Evolutionary conservation across 192 early-diverging fungal species (phyloP).

Genomic region (Backusella liffmaniae): DNA sequence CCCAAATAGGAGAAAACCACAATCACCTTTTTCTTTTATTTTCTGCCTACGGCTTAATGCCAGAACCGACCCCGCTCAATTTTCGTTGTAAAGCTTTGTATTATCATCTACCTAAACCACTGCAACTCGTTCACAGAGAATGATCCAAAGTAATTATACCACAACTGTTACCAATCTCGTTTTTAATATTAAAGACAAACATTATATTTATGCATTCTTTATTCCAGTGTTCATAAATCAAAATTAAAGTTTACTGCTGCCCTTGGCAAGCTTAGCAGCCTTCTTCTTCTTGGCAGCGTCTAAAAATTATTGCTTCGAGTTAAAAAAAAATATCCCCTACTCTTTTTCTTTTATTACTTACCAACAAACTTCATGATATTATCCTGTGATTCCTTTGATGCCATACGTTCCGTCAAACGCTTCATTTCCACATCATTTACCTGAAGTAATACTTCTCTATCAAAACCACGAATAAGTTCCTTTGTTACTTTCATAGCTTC

Average conservation of each 20-base stretch:
- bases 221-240: neutral
- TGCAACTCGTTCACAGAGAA: neutral
- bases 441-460: slow-evolving; percentile 43
- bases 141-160: neutral
- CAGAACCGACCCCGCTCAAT: too few species aligned
- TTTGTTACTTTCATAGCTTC: slow-evolving; percentile 58
- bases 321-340: neutral
- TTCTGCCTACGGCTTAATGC: too few species aligned
- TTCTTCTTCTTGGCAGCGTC: neutral
- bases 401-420: slow-evolving; percentile 36
- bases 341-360: neutral
- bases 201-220: neutral
- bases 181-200: neutral
- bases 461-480: slow-evolving; percentile 47
- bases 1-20: too few species aligned
- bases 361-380: slow-evolving; percentile 19
- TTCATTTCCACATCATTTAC: slow-evolving; percentile 57
- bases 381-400: slow-evolving; percentile 8
- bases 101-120: too few species aligned
- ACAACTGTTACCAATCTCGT: neutral
- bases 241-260: neutral
- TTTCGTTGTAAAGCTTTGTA: too few species aligned
- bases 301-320: neutral
- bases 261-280: neutral
- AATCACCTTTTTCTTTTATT: too few species aligned